Evolutionary conservation across 2,329 filamentous ascomycete genomes (phyloP).

Genomic region (Neopestalotiopsis sp.): DNA sequence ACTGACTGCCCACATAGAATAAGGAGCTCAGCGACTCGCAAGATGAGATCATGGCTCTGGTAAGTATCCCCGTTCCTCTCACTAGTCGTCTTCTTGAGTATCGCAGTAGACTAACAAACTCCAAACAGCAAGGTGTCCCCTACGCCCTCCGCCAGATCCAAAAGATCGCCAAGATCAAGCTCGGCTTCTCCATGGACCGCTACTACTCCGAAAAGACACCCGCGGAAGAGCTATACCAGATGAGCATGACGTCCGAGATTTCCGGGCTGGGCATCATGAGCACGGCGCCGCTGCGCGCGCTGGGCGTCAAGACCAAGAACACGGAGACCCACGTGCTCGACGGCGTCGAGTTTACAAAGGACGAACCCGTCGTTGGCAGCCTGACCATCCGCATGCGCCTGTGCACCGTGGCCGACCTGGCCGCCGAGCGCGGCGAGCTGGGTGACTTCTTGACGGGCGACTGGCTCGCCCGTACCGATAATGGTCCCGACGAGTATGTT

Average conservation of each 20-base stretch:
- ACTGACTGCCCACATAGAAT: not conserved
- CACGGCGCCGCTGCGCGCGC: not conserved
- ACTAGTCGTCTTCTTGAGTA: not conserved
- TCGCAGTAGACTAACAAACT: too few relatives aligned
- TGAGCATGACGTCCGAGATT: slow-evolving; percentile 5
- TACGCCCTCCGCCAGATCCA: not conserved
- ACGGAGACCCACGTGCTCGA: not conserved
- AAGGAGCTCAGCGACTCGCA: not conserved
- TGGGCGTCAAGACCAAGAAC: not conserved
- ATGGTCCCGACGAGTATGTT: not conserved
- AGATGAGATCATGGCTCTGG: slow-evolving; percentile 4
- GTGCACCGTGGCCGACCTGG: not conserved
- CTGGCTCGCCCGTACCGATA: not conserved
- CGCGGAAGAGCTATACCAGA: not conserved
- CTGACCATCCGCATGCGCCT: not conserved
- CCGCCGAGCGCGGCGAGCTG: not conserved
- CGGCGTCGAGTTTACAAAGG: not conserved
- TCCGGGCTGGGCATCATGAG: slow-evolving; percentile 6
- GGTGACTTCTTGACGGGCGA: not conserved
- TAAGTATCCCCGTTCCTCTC: not conserved
- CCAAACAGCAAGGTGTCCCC: not conserved
- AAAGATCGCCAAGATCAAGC: slow-evolving; percentile 8
- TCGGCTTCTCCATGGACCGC: not conserved
- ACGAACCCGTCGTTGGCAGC: slow-evolving; percentile 8
- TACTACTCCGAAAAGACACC: not conserved